Evolutionary conservation across 768 basidiomycete species (phyloP), one percentile per base, ranked within the genome.

Genomic region (Chlorophyllum brunneum): DNA sequence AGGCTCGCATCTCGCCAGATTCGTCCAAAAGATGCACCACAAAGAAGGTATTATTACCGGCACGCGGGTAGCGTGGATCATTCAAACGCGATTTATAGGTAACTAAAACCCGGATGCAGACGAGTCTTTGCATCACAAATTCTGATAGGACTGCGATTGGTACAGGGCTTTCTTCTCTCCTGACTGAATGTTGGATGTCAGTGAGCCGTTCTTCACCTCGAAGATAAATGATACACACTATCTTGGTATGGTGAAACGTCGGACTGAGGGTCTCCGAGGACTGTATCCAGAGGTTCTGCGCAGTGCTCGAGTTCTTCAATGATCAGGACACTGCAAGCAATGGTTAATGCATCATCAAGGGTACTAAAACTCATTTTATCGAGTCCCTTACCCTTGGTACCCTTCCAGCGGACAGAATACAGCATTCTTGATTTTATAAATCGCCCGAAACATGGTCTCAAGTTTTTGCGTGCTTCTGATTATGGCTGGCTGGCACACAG

Each of bases 1-100:
- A 98, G 0, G 78, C 95, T 48, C 86, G 79, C 62, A 98, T 98
- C 70, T 87, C 86, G 48, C 91, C 92, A 15, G 92, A 83, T 55
- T 98, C 93, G 57, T 99, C 95, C 87, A 98, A 90, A 22, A 98
- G 31, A 16, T 51, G 49, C 7, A 51, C 20, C 4, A 18, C 24
- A 43, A 42, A n/a, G 20, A 41, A 30, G n/a, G 4, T 5, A 8
- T 5, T 8, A 9, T 18, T 16, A 6, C n/a, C 27, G 8, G 5
- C 15, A n/a, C n/a, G n/a, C 7, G 11, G 8, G 10, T 34, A 2
- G 4, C 40, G 20, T 23, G 40, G 40, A 42, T 51, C 40, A 16
- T 3, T 15, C 7, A 51, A 24, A 9, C 30, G 31, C 22, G 40
- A 51, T 26, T 51, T 51, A 40, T 42, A 51, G 20, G 49, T 51